phyloP scores from a whole-genome alignment of 306 rosid genomes.

The Fragaria ananassa region DNA sequence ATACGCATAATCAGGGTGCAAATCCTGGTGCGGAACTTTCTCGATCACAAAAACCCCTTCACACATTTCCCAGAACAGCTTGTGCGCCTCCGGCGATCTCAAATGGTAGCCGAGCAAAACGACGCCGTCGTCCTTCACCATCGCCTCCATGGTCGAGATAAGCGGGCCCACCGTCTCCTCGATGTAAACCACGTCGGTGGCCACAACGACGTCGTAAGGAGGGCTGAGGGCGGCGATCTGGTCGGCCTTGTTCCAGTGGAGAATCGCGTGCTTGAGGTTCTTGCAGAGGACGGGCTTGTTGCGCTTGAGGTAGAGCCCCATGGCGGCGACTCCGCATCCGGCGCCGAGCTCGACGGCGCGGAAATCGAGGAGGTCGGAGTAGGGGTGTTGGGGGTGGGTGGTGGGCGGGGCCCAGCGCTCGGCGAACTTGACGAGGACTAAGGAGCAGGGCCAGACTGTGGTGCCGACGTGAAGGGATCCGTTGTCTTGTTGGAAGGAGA shows the following conservation, averaged over 20 bases:
- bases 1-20: conserved; percentile 71
- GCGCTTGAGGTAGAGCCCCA: conserved; percentile 77
- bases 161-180: conserved; percentile 62
- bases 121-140: conserved; percentile 53
- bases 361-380: conserved; percentile 62
- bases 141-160: conserved; percentile 58
- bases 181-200: conserved; percentile 83
- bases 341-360: conserved; percentile 72
- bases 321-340: conserved; percentile 84
- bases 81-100: conserved; percentile 71
- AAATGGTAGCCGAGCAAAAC: conserved; percentile 79
- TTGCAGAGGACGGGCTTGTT: conserved; percentile 65
- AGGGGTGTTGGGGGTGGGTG: conserved; percentile 42
- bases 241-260: conserved; percentile 69
- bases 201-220: conserved; percentile 58
- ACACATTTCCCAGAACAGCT: conserved; percentile 69
- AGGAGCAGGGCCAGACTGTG: conserved; percentile 94
- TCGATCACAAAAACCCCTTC: conserved; percentile 37
- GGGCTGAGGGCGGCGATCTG: conserved; percentile 60
- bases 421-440: conserved; percentile 80
- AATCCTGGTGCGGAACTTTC: conserved; percentile 60
- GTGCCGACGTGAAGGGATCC: conserved; percentile 88
- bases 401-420: conserved; percentile 66
- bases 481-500: conserved; percentile 83
- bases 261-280: conserved; percentile 59